These are phyloP conservation scores for Rosa chinensis DNA, from an alignment of 306 rosid genomes.

Conservation along the genomic window DNA sequence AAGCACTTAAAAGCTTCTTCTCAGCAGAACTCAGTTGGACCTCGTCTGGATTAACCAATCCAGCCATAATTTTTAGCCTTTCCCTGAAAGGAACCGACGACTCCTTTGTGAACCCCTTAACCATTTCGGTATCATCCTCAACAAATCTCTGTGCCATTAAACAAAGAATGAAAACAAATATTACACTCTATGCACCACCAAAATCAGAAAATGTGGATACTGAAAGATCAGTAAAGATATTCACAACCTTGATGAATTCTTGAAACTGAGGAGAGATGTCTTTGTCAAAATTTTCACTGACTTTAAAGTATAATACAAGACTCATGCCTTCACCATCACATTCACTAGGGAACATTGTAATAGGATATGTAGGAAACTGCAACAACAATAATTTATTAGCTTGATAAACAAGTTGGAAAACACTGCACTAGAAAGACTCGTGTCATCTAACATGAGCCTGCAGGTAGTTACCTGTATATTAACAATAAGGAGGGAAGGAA, in stretches of 20 bases:
- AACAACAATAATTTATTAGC: conserved; percentile 3
- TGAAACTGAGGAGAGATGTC: conserved; percentile 60
- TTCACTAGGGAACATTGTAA: conserved; percentile 70
- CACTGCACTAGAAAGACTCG: background rate
- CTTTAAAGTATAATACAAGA: conserved; percentile 76
- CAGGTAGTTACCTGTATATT: conserved; percentile 65
- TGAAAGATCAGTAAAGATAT: background rate
- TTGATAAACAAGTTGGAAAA: background rate
- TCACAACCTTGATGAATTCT: conserved; percentile 56
- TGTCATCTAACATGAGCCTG: background rate
- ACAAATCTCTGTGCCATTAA: conserved; percentile 54
- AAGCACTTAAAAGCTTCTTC: conserved; percentile 65
- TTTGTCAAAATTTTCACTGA: conserved; percentile 58
- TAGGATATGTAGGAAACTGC: conserved; percentile 86
- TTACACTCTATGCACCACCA: background rate
- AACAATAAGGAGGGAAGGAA: conserved; percentile 78
- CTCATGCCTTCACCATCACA: conserved; percentile 88
- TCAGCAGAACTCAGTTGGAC: conserved; percentile 64
- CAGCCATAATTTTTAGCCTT: conserved; percentile 80
- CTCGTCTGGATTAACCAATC: conserved; percentile 81
- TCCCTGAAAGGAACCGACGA: conserved; percentile 63
- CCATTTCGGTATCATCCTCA: conserved; percentile 74
- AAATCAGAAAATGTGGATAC: background rate
- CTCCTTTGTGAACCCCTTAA: conserved; percentile 68
- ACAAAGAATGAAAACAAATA: background rate